Conservation (phyloP, 305 asterid species). For the Salvia sclarea region DNA sequence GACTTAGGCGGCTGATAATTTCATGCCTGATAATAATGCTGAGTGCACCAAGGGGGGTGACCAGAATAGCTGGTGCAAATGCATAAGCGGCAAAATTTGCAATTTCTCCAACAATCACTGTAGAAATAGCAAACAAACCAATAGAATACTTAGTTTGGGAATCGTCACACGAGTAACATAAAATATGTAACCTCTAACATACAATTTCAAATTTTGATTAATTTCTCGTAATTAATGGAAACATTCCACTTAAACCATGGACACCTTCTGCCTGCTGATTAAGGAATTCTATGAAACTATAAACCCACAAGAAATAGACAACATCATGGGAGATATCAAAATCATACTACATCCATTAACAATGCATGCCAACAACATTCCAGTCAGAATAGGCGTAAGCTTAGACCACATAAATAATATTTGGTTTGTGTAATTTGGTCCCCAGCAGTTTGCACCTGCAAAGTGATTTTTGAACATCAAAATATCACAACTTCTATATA, state of each 20-base stretch:
- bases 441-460: slow-evolving; percentile 5
- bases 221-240: background rate
- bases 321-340: background rate
- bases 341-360: background rate
- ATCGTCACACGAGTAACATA: slow-evolving; percentile 16
- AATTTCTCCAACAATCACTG: slow-evolving; percentile 99
- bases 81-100: slow-evolving; percentile 99
- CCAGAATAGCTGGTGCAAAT: slow-evolving; percentile 98
- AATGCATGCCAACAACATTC: background rate
- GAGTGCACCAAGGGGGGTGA: slow-evolving; percentile 99
- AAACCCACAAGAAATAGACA: slow-evolving; percentile 17
- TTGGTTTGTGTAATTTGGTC: background rate
- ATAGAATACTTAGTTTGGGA: slow-evolving; percentile 17
- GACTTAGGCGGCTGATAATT: slow-evolving; percentile 28
- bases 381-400: slow-evolving; percentile 14
- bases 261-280: background rate
- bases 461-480: background rate
- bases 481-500: background rate
- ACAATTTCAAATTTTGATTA: background rate
- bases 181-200: background rate
- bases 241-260: background rate
- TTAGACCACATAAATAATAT: background rate
- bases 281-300: background rate
- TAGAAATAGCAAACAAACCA: slow-evolving; percentile 38
- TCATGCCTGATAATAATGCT: slow-evolving; percentile 97